A percentile compares a stretch with the other conserved stretches of the same genome.
Conservation (phyloP, 148 eudicot genomes). For the Rheum nobile region DNA sequence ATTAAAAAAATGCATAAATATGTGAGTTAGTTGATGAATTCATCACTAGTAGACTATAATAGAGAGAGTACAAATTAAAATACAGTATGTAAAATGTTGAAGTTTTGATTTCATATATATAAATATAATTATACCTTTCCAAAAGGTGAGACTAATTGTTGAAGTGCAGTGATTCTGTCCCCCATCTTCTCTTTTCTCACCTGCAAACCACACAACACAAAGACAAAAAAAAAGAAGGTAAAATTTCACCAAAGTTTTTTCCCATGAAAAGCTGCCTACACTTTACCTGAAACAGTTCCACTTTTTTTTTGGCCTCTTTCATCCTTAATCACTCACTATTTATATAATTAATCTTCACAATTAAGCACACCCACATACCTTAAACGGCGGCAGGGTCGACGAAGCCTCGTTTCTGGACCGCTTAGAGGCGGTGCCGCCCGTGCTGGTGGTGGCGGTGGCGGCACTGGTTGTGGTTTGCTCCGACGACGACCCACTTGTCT, state of each 20-base stretch:
- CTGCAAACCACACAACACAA: constrained; percentile 7
- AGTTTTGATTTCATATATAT: not conserved
- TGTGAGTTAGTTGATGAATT: not conserved
- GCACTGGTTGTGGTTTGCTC: not conserved
- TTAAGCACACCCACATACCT: not conserved
- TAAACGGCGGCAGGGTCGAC: not conserved
- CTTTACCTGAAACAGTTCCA: not conserved
- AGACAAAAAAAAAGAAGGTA: not conserved
- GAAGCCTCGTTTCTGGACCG: constrained; percentile 1
- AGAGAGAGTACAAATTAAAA: not conserved
- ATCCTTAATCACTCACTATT: constrained; percentile 3
- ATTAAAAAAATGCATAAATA: not conserved
- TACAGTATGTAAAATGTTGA: not conserved
- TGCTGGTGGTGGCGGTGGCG: not conserved
- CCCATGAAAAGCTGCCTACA: not conserved
- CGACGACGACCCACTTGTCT: not conserved
- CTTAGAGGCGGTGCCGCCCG: not conserved
- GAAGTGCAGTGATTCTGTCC: constrained; percentile 9
- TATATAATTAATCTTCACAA: not conserved
- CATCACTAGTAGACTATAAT: not conserved
- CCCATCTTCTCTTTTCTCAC: constrained; percentile 12
- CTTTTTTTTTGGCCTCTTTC: not conserved
- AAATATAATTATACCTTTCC: not conserved
- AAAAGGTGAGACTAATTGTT: constrained; percentile 9
- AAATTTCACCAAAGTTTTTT: not conserved